Conservation (phyloP, 495 filamentous ascomycete species). For the Penicillium egyptiacum region DNA sequence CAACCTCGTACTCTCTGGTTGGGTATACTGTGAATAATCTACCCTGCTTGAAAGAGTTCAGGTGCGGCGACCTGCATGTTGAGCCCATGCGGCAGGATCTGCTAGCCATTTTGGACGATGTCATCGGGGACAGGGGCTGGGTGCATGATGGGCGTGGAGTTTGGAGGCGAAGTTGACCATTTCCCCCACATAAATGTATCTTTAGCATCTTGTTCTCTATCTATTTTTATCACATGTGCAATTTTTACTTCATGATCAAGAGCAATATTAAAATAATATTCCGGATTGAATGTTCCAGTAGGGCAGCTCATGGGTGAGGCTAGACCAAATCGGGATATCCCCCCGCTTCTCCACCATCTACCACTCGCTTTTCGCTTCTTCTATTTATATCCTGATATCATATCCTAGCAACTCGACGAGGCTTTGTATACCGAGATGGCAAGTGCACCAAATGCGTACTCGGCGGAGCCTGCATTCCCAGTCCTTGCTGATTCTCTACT, state of each 20-base stretch:
- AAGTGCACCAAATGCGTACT: slow-evolving; percentile 23
- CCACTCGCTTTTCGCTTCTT: not conserved
- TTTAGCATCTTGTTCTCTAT: not conserved
- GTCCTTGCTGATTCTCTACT: slow-evolving; percentile 40
- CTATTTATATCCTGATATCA: not conserved
- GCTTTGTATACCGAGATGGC: slow-evolving; percentile 5
- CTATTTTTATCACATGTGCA: not conserved
- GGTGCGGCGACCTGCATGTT: slow-evolving; percentile 31
- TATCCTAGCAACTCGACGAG: not conserved
- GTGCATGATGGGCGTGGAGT: slow-evolving; percentile 25
- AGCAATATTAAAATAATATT: not conserved
- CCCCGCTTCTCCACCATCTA: not conserved
- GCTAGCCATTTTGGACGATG: slow-evolving; percentile 22
- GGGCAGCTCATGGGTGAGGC: not conserved
- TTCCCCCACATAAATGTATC: not conserved
- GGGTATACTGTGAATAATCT: slow-evolving; percentile 31
- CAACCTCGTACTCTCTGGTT: slow-evolving; percentile 41
- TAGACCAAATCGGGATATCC: slow-evolving; percentile 1
- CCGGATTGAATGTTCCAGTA: not conserved
- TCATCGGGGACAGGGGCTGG: slow-evolving; percentile 30
- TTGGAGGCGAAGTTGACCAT: slow-evolving; percentile 1
- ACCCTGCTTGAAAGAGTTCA: slow-evolving; percentile 27
- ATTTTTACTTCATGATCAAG: not conserved
- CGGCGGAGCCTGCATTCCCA: slow-evolving; percentile 36
- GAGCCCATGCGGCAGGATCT: slow-evolving; percentile 35